A percentile compares a stretch with the other conserved stretches of the same genome.
phyloP scores from a whole-genome alignment of 2,329 filamentous ascomycete genomes.

The Colletotrichum melonis region DNA sequence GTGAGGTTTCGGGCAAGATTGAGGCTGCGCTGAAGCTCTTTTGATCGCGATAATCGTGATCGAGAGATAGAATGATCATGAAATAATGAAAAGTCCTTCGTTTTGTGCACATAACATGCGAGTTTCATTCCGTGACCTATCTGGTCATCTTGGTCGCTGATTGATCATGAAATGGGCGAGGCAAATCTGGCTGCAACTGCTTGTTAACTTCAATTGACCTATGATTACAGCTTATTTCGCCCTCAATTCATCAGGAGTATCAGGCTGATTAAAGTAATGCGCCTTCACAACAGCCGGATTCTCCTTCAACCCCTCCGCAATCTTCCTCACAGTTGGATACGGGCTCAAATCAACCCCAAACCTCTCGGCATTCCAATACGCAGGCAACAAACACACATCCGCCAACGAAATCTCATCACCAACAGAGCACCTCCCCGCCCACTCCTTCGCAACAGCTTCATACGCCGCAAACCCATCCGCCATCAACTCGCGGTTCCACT shows the following conservation, averaged over 20 bases:
- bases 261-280: conserved; percentile 65
- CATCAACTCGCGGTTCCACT: conserved; percentile 65
- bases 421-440: conserved; percentile 63
- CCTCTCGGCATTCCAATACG: conserved; percentile 66
- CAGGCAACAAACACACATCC: conserved; percentile 68
- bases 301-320: conserved; percentile 58
- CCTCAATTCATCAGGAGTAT: conserved; percentile 47
- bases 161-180: too few relatives aligned
- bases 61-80: not conserved
- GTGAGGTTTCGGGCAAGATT: conserved; percentile 76
- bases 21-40: conserved; percentile 45
- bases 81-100: not conserved
- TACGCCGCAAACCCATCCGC: conserved; percentile 66
- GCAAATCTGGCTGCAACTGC: too few relatives aligned
- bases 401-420: conserved; percentile 68
- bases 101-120: too few relatives aligned
- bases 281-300: conserved; percentile 63
- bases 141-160: too few relatives aligned
- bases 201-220: not conserved
- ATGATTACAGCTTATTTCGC: not conserved
- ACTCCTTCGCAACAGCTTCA: conserved; percentile 54
- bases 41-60: conserved; percentile 22
- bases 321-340: conserved; percentile 58
- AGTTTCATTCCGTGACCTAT: too few relatives aligned
- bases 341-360: conserved; percentile 62